Evolutionary conservation across 2,329 filamentous ascomycete species (phyloP).

Genomic region (Passalora sequoiae): DNA sequence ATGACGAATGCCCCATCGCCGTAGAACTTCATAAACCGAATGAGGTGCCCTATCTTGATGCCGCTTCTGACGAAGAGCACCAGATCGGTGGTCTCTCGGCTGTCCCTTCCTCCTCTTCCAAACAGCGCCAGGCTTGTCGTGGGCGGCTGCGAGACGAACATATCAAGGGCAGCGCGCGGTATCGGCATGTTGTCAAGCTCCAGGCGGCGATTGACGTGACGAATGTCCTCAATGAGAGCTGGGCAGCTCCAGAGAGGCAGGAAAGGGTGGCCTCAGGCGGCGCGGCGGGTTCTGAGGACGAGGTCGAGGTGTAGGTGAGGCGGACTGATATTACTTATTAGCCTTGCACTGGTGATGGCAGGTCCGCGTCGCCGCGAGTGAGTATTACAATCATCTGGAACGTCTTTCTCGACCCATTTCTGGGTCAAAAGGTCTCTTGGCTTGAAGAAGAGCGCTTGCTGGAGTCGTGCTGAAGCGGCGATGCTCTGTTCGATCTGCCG

Average conservation of each 20-base stretch:
- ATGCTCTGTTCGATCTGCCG: neutral
- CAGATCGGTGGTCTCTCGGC: neutral
- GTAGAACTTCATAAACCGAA: neutral
- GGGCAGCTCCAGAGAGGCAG: no score
- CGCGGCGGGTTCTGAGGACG: no score
- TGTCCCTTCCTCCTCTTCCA: neutral
- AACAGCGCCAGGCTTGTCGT: neutral
- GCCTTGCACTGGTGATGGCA: neutral
- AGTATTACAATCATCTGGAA: neutral
- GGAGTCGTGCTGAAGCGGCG: neutral
- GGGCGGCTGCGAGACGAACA: neutral
- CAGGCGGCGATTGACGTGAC: neutral
- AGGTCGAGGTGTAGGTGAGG: no score
- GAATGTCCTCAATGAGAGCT: neutral
- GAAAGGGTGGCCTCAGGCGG: no score
- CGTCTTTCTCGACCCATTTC: neutral
- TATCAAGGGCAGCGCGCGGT: neutral
- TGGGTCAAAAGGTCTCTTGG: neutral
- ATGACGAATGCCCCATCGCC: neutral
- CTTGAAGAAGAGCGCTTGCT: neutral
- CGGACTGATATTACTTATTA: neutral
- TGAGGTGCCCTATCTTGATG: neutral
- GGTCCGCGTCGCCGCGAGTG: neutral
- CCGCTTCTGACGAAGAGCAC: neutral
- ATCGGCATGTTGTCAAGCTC: neutral